Conservation (phyloP, 352 stramenopile genomes). For the Pythium grandisporangium region DNA sequence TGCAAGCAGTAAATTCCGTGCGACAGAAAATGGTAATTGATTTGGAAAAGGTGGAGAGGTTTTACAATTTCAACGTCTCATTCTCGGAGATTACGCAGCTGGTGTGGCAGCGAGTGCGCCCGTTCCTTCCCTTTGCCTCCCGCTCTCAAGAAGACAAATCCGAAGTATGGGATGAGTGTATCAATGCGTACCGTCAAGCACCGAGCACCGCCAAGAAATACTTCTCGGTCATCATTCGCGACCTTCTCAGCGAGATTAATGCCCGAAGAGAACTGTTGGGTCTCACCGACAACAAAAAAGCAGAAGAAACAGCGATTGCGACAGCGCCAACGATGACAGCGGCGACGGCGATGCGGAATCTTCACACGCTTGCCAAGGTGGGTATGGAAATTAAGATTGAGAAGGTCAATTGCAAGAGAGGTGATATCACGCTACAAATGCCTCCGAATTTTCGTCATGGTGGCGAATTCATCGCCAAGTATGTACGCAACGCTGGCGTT, state of each 20-base stretch:
- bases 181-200: constrained; percentile 20
- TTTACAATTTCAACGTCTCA: constrained; percentile 19
- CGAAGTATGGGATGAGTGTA: constrained; percentile 40
- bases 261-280: constrained; percentile 21
- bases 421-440: too few relatives aligned
- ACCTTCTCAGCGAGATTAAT: constrained; percentile 41
- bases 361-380: too few relatives aligned
- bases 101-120: constrained; percentile 12
- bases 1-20: constrained; percentile 14
- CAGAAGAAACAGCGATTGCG: too few relatives aligned
- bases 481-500: constrained; percentile 22
- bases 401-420: too few relatives aligned
- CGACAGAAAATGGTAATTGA: constrained; percentile 24
- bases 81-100: constrained; percentile 14
- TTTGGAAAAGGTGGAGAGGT: constrained; percentile 21
- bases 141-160: constrained; percentile 12
- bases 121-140: constrained; percentile 5
- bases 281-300: too few relatives aligned
- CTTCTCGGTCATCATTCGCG: constrained; percentile 36
- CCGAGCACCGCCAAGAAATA: constrained; percentile 13
- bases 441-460: constrained; percentile 27
- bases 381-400: constrained; percentile 20
- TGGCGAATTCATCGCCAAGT: constrained; percentile 38
- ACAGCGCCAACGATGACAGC: too few relatives aligned
- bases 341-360: too few relatives aligned